Base-by-base conservation (phyloP, 768 basidiomycete genomes). In the Lactifluus piperatus region DNA sequence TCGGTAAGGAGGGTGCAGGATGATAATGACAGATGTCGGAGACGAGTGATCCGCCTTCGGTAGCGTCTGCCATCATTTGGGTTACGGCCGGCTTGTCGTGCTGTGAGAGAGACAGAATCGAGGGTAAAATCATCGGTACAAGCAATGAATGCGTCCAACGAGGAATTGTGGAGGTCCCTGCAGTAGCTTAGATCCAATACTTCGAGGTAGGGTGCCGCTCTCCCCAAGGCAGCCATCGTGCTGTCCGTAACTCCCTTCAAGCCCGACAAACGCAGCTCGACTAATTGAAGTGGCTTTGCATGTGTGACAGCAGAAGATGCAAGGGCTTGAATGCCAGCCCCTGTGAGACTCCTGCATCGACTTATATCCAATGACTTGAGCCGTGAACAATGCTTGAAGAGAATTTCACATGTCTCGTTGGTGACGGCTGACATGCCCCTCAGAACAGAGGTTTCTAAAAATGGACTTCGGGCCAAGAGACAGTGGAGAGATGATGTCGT, bases 111-210 rank as follows among this genome's bases (percentile, higher is more conserved):
- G 39, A 85, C 65, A 0, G 80, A 81, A 41, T 76, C 74, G 14
- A 75, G 63, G 24, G 68, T 68, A n/a, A 62, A 60, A 26, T 73
- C 69, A 22, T 76, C 74, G 11, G 71, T 68, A 59, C 82, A 82
- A 1, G 80, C 73, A 5, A 91, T 82, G 68, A 90, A 85, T 3
- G 83, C 85, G 46, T 86, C 87, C 61, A 91, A 63, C 2, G 83
- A 81, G 2, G 86, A 84, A 68, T 92, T 91, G 68, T 85, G 86
- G 58, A 93, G 70, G 56, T 83, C 79, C 30, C 78, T 78, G 57
- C 80, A 76, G 66, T 88, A 87, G 71, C 86, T 88, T 61, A 93
- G 72, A 70, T 94, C 92, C 22, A 94, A 74, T 18, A 90, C 80
- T 69, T 91, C 88, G 22, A 94, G 78, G 65, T 76, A 73, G 20